A percentile compares a stretch with the other conserved stretches of the same genome.
Evolutionary conservation across 1,284 basidiomycete genomes (phyloP).

Genomic region (Puccinia polysora): DNA sequence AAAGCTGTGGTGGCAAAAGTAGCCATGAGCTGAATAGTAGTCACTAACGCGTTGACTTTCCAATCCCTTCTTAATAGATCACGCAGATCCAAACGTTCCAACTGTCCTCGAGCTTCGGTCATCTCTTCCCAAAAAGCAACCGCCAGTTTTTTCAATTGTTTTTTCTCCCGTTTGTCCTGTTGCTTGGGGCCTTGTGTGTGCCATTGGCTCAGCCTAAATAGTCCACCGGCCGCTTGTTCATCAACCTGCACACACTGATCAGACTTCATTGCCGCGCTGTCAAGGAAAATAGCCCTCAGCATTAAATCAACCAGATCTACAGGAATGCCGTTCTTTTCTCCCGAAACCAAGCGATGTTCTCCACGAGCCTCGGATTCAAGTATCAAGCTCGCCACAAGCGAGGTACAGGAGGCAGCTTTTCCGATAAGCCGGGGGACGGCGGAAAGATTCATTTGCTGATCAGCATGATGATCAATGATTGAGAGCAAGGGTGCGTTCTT

Average conservation of each 20-base stretch:
- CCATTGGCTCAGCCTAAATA: slow-evolving; percentile 44
- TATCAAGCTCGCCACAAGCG: slow-evolving; percentile 51
- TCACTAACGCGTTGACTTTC: slow-evolving; percentile 51
- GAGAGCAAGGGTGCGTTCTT: slow-evolving; percentile 47
- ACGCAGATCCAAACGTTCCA: slow-evolving; percentile 50
- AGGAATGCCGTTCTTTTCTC: slow-evolving; percentile 42
- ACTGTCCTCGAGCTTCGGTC: slow-evolving; percentile 50
- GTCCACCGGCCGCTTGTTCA: slow-evolving; percentile 27
- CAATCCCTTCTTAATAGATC: slow-evolving; percentile 53
- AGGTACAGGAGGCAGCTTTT: slow-evolving; percentile 50
- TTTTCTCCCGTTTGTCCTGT: slow-evolving; percentile 5
- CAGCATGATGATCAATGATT: slow-evolving; percentile 53
- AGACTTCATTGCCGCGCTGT: slow-evolving; percentile 45
- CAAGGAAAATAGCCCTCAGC: slow-evolving; percentile 48
- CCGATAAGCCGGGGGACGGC: slow-evolving; percentile 51
- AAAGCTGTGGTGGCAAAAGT: neutral
- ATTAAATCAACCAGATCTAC: slow-evolving; percentile 47
- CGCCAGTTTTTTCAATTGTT: slow-evolving; percentile 47
- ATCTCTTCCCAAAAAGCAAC: slow-evolving; percentile 49
- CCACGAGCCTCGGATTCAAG: slow-evolving; percentile 46
- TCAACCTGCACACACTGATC: slow-evolving; percentile 44
- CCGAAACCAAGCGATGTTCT: slow-evolving; percentile 26
- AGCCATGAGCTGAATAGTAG: no score
- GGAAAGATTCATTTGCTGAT: slow-evolving; percentile 49
- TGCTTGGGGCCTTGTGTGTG: neutral